A percentile compares a stretch with the other conserved stretches of the same genome.
Evolutionary conservation across 2,329 filamentous ascomycete genomes (phyloP).

Genomic region (Aspergillus sp.): DNA sequence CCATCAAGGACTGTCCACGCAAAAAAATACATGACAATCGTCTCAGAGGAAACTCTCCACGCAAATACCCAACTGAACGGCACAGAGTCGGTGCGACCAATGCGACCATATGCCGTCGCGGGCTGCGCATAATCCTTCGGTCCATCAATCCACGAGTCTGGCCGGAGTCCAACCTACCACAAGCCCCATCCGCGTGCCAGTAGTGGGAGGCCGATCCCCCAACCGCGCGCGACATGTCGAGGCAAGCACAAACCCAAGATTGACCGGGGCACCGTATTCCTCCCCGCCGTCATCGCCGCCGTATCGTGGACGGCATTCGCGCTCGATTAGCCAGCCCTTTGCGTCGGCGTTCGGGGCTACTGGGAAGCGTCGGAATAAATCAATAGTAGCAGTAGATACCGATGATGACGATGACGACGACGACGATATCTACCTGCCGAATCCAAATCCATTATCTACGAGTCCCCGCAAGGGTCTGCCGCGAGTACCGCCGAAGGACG

Average conservation of each 20-base stretch:
- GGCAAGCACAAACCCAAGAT: constrained; percentile 19
- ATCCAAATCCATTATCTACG: constrained; percentile 34
- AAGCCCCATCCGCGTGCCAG: constrained; percentile 16
- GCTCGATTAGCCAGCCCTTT: constrained; percentile 79
- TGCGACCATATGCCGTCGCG: constrained; percentile 41
- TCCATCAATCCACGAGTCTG: constrained; percentile 26
- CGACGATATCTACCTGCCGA: constrained; percentile 31
- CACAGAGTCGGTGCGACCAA: constrained; percentile 15
- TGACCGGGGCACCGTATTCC: constrained; percentile 20
- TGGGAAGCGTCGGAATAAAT: constrained; percentile 54
- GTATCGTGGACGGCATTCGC: constrained; percentile 48
- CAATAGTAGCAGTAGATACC: constrained; percentile 45
- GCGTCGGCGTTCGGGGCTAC: constrained; percentile 66
- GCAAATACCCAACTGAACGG: background rate
- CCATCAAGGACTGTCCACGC: background rate
- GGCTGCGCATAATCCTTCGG: constrained; percentile 32
- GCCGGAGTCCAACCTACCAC: constrained; percentile 20
- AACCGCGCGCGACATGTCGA: constrained; percentile 27
- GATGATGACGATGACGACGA: constrained; percentile 41
- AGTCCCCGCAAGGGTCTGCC: constrained; percentile 40
- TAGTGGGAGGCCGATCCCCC: constrained; percentile 22
- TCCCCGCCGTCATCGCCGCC: constrained; percentile 21
- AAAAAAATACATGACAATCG: background rate
- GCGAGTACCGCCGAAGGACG: constrained; percentile 49
- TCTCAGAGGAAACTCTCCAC: background rate